Percentiles rank a stretch among this genome's conserved stretches.
These are phyloP conservation scores for Alternaria triticina DNA, from an alignment of 2,329 filamentous ascomycete species.

Conservation along the genomic window DNA sequence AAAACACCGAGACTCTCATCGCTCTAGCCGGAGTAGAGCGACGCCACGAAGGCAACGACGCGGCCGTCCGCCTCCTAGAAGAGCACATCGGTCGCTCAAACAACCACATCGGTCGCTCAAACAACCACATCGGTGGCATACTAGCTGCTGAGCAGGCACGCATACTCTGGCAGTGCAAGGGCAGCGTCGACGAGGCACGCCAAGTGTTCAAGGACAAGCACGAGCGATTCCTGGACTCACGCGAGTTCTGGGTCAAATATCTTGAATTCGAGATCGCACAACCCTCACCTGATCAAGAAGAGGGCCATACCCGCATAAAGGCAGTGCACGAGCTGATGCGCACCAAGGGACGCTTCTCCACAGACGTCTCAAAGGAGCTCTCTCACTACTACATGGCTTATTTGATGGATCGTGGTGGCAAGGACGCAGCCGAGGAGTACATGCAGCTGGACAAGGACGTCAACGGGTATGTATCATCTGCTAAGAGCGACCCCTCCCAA, in stretches of 20 bases:
- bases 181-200: conserved; percentile 79
- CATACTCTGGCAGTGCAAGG: conserved; percentile 86
- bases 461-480: conserved; percentile 66
- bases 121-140: conserved; percentile 82
- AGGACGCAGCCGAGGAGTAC: conserved; percentile 86
- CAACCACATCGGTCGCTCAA: conserved; percentile 77
- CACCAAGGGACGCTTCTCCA: conserved; percentile 72
- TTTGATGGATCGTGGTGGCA: conserved; percentile 80
- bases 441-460: conserved; percentile 82
- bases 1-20: conserved; percentile 84
- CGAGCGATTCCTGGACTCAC: conserved; percentile 83
- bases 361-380: conserved; percentile 74
- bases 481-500: conserved; percentile 33
- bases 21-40: conserved; percentile 87
- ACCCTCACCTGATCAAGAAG: conserved; percentile 69
- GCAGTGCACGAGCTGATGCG: conserved; percentile 78
- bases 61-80: conserved; percentile 83
- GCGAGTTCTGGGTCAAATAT: conserved; percentile 88
- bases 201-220: conserved; percentile 82
- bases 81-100: conserved; percentile 76
- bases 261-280: conserved; percentile 88
- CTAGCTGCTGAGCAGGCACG: conserved; percentile 88
- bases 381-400: conserved; percentile 81
- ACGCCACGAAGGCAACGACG: conserved; percentile 81
- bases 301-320: conserved; percentile 75